These are phyloP conservation scores for Epichloe sp. DNA, from an alignment of 2,329 filamentous ascomycete species.

Conservation along the genomic window DNA sequence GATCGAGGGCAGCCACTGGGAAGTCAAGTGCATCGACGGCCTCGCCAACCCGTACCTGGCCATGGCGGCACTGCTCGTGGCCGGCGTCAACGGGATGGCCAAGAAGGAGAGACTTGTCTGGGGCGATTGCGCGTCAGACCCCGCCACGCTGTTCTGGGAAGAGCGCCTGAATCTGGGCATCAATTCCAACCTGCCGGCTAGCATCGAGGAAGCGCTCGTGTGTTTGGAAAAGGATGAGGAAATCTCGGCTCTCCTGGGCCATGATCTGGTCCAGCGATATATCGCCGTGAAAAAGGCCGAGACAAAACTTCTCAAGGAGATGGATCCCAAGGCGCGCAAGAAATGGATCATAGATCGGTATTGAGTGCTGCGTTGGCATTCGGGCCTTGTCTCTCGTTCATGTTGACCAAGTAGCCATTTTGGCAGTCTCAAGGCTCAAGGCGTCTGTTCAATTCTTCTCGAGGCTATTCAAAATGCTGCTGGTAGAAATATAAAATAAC, in stretches of 20 bases:
- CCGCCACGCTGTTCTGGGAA: constrained; percentile 32
- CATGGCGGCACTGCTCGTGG: constrained; percentile 19
- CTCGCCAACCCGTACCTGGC: constrained; percentile 66
- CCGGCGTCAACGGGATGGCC: constrained; percentile 16
- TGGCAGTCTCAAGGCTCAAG: too few relatives aligned
- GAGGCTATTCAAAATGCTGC: too few relatives aligned
- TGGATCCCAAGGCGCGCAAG: constrained; percentile 34
- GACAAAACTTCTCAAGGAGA: constrained; percentile 24
- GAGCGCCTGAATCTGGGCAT: constrained; percentile 43
- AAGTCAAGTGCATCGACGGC: constrained; percentile 66
- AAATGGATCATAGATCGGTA: constrained; percentile 56
- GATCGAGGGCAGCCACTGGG: constrained; percentile 56
- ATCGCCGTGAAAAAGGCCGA: constrained; percentile 46
- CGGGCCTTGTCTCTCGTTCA: too few relatives aligned
- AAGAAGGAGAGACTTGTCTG: constrained; percentile 27
- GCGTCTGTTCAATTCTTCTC: too few relatives aligned
- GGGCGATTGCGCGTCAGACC: constrained; percentile 42
- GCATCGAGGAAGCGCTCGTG: constrained; percentile 39
- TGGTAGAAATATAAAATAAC: background rate
- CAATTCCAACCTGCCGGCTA: constrained; percentile 36
- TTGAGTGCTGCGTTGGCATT: constrained; percentile 6
- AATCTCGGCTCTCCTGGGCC: constrained; percentile 33
- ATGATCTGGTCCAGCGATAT: constrained; percentile 42
- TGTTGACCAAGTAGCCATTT: too few relatives aligned
- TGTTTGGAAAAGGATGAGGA: constrained; percentile 34